These are phyloP conservation scores for Mortierella sp. DNA, from an alignment of 371 early-diverging fungal genomes.

Conservation along the genomic window DNA sequence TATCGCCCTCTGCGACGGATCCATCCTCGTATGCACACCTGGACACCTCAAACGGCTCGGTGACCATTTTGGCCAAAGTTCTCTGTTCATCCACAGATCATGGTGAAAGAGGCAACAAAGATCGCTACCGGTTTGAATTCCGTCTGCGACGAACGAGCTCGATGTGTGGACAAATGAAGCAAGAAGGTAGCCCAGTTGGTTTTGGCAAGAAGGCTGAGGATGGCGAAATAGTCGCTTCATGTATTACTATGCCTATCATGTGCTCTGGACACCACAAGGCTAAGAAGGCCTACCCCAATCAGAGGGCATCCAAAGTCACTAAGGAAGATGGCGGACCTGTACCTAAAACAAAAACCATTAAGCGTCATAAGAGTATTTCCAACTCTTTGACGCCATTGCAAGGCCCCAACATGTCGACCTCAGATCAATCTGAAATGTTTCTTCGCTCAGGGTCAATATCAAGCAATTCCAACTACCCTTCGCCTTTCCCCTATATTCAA, in stretches of 20 bases:
- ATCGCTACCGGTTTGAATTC: constrained; percentile 43
- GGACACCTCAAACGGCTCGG: constrained; percentile 32
- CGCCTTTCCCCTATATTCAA: constrained; percentile 31
- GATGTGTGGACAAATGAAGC: not conserved
- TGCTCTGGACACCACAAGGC: constrained; percentile 53
- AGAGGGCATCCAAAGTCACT: constrained; percentile 25
- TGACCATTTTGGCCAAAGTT: constrained; percentile 45
- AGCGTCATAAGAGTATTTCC: constrained; percentile 23
- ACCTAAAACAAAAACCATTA: constrained; percentile 37
- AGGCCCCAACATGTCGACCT: not conserved
- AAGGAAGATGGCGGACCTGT: constrained; percentile 7
- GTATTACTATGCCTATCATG: constrained; percentile 40
- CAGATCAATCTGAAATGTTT: constrained; percentile 11
- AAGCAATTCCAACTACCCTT: constrained; percentile 21
- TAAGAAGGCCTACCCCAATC: constrained; percentile 31
- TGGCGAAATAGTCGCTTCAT: constrained; percentile 23
- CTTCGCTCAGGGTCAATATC: constrained; percentile 30
- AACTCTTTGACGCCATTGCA: not conserved
- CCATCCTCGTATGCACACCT: constrained; percentile 34
- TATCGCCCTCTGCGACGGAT: constrained; percentile 45
- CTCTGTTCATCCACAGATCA: constrained; percentile 51
- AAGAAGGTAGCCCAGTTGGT: not conserved
- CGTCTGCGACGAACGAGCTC: constrained; percentile 29
- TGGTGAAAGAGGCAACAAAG: constrained; percentile 52
- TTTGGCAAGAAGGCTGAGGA: constrained; percentile 7